phyloP scores from a whole-genome alignment of 495 filamentous ascomycete genomes.

The Aspergillus hancockii region DNA sequence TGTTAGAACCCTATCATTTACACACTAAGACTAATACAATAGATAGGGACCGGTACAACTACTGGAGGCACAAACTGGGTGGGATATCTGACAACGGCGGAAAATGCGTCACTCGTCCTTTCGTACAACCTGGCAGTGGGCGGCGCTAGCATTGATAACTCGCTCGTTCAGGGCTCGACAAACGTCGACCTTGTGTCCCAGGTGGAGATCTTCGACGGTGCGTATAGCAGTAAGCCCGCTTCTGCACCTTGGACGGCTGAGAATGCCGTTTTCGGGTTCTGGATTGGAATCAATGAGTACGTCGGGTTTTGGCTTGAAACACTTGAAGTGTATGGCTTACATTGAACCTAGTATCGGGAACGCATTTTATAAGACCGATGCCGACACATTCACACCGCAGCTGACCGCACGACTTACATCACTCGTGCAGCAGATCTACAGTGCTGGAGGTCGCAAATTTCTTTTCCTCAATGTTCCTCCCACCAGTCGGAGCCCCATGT shows the following conservation, averaged over 20 bases:
- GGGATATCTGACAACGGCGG: slow-evolving; percentile 54
- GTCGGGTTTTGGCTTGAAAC: neutral
- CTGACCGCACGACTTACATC: slow-evolving; percentile 61
- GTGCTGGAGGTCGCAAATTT: slow-evolving; percentile 70
- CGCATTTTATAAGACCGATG: slow-evolving; percentile 51
- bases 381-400: slow-evolving; percentile 43
- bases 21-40: neutral
- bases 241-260: slow-evolving; percentile 60
- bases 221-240: slow-evolving; percentile 31
- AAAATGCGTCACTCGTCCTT: slow-evolving; percentile 54
- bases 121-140: slow-evolving; percentile 59
- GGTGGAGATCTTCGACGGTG: slow-evolving; percentile 29
- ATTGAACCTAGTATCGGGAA: slow-evolving; percentile 54
- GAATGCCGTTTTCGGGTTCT: slow-evolving; percentile 67
- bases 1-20: neutral
- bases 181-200: slow-evolving; percentile 33
- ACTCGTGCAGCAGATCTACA: slow-evolving; percentile 59
- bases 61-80: slow-evolving; percentile 55
- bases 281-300: slow-evolving; percentile 79
- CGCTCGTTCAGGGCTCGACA: slow-evolving; percentile 36
- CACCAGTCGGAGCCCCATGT: slow-evolving; percentile 63
- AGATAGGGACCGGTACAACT: slow-evolving; percentile 48
- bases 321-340: neutral
- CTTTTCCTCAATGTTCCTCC: slow-evolving; percentile 76
- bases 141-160: slow-evolving; percentile 56